Evolutionary conservation across 140 eudicot genomes (phyloP).

Genomic region (Oenanthe javanica): DNA sequence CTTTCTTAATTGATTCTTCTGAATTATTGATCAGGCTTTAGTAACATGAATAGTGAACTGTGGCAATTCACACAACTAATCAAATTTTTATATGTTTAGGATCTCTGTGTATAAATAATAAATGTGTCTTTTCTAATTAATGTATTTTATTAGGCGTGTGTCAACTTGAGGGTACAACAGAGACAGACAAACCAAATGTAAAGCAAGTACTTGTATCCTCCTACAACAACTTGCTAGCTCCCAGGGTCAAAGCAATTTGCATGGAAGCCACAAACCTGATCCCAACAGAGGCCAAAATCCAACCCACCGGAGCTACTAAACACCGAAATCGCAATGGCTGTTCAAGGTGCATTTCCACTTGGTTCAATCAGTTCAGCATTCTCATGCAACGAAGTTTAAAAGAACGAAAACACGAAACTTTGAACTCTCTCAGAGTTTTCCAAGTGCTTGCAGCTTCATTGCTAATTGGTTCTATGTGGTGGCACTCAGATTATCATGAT

Average conservation of each 20-base stretch:
- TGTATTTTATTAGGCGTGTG: slow-evolving; percentile 45
- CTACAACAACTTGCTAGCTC: slow-evolving; percentile 54
- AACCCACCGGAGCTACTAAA: neutral
- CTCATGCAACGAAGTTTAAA: slow-evolving; percentile 76
- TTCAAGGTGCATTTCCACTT: slow-evolving; percentile 26
- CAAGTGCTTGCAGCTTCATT: slow-evolving; percentile 79
- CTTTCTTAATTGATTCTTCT: too few species aligned
- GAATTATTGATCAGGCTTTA: too few species aligned
- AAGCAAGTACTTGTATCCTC: slow-evolving; percentile 59
- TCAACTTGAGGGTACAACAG: slow-evolving; percentile 50
- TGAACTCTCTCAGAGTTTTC: slow-evolving; percentile 72
- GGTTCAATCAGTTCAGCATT: slow-evolving; percentile 62
- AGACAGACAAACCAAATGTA: slow-evolving; percentile 56
- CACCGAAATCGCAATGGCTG: slow-evolving; percentile 18
- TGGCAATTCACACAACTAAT: too few species aligned
- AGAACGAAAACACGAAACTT: slow-evolving; percentile 79
- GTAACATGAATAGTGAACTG: too few species aligned
- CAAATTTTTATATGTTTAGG: too few species aligned
- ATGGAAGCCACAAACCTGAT: slow-evolving; percentile 22
- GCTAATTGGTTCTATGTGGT: slow-evolving; percentile 87
- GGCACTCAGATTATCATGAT: slow-evolving; percentile 76
- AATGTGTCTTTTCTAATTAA: neutral
- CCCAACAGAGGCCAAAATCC: slow-evolving; percentile 11
- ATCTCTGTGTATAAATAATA: too few species aligned
- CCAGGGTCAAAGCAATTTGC: slow-evolving; percentile 55